Evolutionary conservation across 2,329 filamentous ascomycete genomes (phyloP).

Genomic region (Madurella fahalii): DNA sequence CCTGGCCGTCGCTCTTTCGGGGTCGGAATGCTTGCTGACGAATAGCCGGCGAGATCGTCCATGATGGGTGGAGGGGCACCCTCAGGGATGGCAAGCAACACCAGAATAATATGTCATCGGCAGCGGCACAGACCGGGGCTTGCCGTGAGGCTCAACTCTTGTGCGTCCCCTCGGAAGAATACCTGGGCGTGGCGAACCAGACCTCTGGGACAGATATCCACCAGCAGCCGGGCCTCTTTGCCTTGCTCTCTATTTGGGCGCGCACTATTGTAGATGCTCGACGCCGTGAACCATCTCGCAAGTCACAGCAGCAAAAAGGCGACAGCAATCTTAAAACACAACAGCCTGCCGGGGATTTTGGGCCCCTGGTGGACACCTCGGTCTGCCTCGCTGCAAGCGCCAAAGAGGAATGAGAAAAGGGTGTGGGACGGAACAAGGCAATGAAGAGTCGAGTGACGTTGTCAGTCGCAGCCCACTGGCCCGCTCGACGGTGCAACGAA

Average conservation of each 20-base stretch:
- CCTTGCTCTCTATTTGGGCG: not conserved
- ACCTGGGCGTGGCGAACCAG: no score
- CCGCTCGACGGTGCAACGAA: not conserved
- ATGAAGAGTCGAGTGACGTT: not conserved
- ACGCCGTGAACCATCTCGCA: not conserved
- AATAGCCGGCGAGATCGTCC: not conserved
- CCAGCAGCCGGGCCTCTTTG: no score
- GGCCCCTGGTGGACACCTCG: not conserved
- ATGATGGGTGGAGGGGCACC: not conserved
- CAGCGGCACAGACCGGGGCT: no score
- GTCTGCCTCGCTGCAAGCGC: not conserved
- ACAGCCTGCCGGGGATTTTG: not conserved
- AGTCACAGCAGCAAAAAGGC: not conserved
- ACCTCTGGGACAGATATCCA: no score
- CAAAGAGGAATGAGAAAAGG: not conserved
- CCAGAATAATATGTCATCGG: not conserved
- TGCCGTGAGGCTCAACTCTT: no score
- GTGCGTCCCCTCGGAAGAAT: no score
- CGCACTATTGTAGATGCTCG: not conserved
- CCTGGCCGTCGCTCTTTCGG: not conserved
- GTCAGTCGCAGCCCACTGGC: not conserved
- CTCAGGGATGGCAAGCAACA: not conserved
- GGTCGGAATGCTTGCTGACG: slow-evolving; percentile 3
- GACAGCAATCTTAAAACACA: not conserved
- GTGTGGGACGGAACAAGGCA: not conserved